phyloP scores from a whole-genome alignment of 768 basidiomycete genomes.

The Suillus sp. region DNA sequence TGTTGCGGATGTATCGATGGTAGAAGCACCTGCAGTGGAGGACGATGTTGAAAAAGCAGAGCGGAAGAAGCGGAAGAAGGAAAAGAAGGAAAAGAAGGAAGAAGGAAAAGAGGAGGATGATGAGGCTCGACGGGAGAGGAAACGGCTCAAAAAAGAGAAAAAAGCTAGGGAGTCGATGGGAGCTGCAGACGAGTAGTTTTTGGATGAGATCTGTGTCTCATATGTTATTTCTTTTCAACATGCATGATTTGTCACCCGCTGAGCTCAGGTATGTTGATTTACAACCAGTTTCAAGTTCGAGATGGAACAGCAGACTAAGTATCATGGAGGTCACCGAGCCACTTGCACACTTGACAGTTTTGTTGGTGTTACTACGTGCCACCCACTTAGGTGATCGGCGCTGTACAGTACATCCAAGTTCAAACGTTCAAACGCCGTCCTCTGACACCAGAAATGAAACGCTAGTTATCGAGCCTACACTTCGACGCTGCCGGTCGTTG shows the following conservation, averaged over 20 bases:
- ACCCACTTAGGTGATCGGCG: too few species aligned
- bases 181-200: constrained; percentile 26
- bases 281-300: not conserved
- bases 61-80: constrained; percentile 62
- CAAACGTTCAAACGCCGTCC: not conserved
- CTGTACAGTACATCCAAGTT: too few species aligned
- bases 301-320: not conserved
- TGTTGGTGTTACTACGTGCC: too few species aligned
- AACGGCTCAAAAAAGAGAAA: constrained; percentile 70
- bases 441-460: not conserved
- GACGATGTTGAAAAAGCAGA: constrained; percentile 56
- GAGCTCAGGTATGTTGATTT: not conserved
- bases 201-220: not conserved
- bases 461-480: not conserved
- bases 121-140: constrained; percentile 61
- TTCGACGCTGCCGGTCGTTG: not conserved
- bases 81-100: constrained; percentile 55
- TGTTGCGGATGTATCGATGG: constrained; percentile 46
- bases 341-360: not conserved
- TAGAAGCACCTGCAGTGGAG: constrained; percentile 36
- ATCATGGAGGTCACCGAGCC: not conserved
- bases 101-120: constrained; percentile 54
- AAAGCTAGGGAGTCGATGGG: constrained; percentile 51
- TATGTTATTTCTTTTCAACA: constrained; percentile 2
- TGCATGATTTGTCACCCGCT: not conserved